A percentile compares a stretch with the other conserved stretches of the same genome.
phyloP scores from a whole-genome alignment of 2,329 filamentous ascomycete species.

The Aspergillus ibericus region DNA sequence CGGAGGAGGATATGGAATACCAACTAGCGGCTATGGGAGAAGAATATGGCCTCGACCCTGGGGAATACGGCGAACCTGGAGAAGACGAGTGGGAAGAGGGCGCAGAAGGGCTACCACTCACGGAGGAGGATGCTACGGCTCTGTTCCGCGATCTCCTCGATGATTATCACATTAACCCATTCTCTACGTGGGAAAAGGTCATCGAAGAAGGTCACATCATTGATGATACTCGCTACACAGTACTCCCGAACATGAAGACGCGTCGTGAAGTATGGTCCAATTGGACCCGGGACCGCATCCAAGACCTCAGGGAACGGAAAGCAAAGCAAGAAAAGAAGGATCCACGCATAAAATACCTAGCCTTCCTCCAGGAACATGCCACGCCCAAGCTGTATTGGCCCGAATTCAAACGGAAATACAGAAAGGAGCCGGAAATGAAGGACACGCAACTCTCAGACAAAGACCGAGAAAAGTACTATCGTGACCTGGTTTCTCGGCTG shows the following conservation, averaged over 20 bases:
- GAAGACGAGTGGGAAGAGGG: constrained; percentile 66
- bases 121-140: constrained; percentile 71
- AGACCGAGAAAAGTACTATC: constrained; percentile 51
- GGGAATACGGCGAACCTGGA: constrained; percentile 68
- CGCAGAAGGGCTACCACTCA: constrained; percentile 67
- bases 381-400: constrained; percentile 95
- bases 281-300: constrained; percentile 79
- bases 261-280: constrained; percentile 80
- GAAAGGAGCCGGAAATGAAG: constrained; percentile 74
- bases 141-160: constrained; percentile 85
- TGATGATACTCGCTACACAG: constrained; percentile 83
- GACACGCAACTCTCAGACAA: constrained; percentile 47
- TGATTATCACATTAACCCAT: constrained; percentile 80
- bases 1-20: constrained; percentile 90
- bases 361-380: constrained; percentile 76
- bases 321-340: constrained; percentile 78
- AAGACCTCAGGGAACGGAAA: constrained; percentile 68
- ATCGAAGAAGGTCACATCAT: constrained; percentile 79
- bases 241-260: constrained; percentile 75
- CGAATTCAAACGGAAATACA: constrained; percentile 90
- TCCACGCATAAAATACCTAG: constrained; percentile 77
- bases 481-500: constrained; percentile 48
- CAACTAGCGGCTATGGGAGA: constrained; percentile 88
- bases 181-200: constrained; percentile 86
- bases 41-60: constrained; percentile 75